Evolutionary conservation across 208 protist species (phyloP).

Genomic region (Leishmania gerbilli): DNA sequence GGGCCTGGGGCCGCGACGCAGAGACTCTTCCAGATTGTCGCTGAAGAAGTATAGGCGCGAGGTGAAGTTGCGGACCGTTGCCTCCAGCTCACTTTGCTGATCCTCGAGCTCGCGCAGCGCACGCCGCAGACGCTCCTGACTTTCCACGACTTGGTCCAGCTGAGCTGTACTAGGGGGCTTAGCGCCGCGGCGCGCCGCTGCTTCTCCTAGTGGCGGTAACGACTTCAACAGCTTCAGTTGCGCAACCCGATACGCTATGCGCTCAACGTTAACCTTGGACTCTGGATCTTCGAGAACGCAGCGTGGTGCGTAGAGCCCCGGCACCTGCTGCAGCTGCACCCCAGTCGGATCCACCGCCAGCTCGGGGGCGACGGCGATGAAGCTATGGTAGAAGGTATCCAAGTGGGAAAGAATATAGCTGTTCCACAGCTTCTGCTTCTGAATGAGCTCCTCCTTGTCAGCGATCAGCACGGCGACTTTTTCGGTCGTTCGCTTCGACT

Average conservation of each 20-base stretch:
- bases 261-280: conserved; percentile 70
- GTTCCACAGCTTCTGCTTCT: conserved; percentile 84
- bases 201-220: conserved; percentile 8
- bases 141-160: conserved; percentile 38
- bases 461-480: conserved; percentile 47
- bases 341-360: conserved; percentile 49
- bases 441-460: conserved; percentile 56
- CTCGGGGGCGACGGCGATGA: conserved; percentile 54
- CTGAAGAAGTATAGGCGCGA: conserved; percentile 84
- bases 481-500: conserved; percentile 53
- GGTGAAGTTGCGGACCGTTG: conserved; percentile 37
- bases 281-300: conserved; percentile 67
- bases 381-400: conserved; percentile 59
- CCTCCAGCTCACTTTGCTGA: conserved; percentile 44
- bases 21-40: conserved; percentile 67
- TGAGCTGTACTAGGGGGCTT: conserved; percentile 13
- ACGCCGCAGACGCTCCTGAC: conserved; percentile 64
- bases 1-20: conserved; percentile 31
- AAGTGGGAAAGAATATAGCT: conserved; percentile 59
- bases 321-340: conserved; percentile 58
- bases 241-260: conserved; percentile 65
- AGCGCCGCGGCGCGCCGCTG: not conserved
- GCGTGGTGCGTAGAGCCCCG: conserved; percentile 69
- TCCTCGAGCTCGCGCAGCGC: conserved; percentile 66
- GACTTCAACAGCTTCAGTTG: conserved; percentile 60